Conservation (phyloP, 2,329 filamentous ascomycete species). For the Neonectria hederae region DNA sequence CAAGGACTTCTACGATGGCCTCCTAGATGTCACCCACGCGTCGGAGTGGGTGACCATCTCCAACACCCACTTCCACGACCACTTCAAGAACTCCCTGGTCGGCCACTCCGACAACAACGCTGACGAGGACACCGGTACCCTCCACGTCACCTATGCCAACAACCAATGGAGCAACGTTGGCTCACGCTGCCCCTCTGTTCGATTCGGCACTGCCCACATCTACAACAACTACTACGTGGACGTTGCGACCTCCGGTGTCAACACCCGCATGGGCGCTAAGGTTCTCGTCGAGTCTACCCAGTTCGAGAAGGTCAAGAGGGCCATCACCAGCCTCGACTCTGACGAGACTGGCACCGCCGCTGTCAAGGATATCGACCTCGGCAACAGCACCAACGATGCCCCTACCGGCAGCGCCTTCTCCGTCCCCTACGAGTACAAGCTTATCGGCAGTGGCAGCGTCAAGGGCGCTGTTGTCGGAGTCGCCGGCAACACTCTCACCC, state of each 20-base stretch:
- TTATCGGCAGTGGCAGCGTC: constrained; percentile 55
- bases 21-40: constrained; percentile 71
- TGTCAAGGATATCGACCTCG: constrained; percentile 54
- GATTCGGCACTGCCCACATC: constrained; percentile 72
- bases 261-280: constrained; percentile 65
- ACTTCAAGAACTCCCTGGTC: constrained; percentile 67
- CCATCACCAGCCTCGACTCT: constrained; percentile 53
- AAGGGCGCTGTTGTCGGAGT: constrained; percentile 47
- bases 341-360: constrained; percentile 53
- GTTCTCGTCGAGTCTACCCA: constrained; percentile 65
- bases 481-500: constrained; percentile 51
- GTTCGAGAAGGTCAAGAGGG: constrained; percentile 54
- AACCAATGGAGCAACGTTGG: constrained; percentile 73
- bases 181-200: constrained; percentile 69
- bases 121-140: constrained; percentile 67
- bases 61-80: constrained; percentile 46
- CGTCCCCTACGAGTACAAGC: constrained; percentile 63
- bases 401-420: constrained; percentile 57
- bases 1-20: constrained; percentile 77
- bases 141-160: constrained; percentile 72
- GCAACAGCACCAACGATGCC: constrained; percentile 51
- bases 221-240: constrained; percentile 63
- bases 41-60: constrained; percentile 67
- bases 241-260: constrained; percentile 57
- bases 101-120: constrained; percentile 69